Conservation (phyloP, 495 filamentous ascomycete genomes). For the Podospora fimiseda region DNA sequence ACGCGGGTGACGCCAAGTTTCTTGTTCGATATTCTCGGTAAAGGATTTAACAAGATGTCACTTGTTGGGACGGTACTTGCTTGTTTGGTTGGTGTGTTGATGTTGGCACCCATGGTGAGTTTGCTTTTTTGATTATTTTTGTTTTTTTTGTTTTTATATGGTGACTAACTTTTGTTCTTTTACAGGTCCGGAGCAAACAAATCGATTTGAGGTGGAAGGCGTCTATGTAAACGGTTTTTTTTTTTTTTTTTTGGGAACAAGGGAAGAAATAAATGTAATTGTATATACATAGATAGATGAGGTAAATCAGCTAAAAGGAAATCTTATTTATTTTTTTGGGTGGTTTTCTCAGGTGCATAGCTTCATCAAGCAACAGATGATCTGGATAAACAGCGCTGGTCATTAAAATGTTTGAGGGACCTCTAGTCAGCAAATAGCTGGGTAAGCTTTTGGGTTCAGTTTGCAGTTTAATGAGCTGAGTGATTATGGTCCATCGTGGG, state of each 20-base stretch:
- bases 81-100: slow-evolving; percentile 62
- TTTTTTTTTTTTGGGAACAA: not conserved
- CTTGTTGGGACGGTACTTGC: slow-evolving; percentile 77
- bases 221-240: slow-evolving; percentile 11
- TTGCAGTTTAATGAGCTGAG: no score
- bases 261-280: not conserved
- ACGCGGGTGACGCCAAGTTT: slow-evolving; percentile 77
- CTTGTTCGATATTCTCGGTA: slow-evolving; percentile 86
- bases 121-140: slow-evolving; percentile 1
- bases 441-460: no score
- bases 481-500: no score
- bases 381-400: no score
- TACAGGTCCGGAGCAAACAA: slow-evolving; percentile 22
- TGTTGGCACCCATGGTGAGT: slow-evolving; percentile 82
- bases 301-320: no score
- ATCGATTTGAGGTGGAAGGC: slow-evolving; percentile 23
- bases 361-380: no score
- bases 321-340: no score
- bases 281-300: no score
- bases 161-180: slow-evolving; percentile 1
- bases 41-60: slow-evolving; percentile 84
- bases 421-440: no score
- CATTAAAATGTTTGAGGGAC: no score
- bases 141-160: not conserved
- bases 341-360: no score